Percentiles rank a stretch among this genome's conserved stretches.
phyloP scores from a whole-genome alignment of 768 basidiomycete species.

The Thelephora aurantiotincta region DNA sequence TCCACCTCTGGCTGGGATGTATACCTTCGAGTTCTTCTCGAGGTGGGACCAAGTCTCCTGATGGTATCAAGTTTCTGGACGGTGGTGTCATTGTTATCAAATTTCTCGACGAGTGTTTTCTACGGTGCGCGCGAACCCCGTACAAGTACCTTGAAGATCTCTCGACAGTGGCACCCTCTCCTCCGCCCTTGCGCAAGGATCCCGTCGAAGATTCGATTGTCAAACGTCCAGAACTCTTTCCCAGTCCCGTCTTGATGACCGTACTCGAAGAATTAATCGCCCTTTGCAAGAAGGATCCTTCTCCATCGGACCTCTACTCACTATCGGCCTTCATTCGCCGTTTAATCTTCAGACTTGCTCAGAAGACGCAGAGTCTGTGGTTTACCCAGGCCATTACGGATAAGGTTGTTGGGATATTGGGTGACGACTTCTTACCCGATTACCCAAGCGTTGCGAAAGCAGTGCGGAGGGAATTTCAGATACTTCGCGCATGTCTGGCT shows the following conservation, averaged over 20 bases:
- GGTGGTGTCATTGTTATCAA: conserved; percentile 41
- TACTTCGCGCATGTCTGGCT: conserved; percentile 24
- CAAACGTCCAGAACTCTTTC: conserved; percentile 20
- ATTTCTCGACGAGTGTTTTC: conserved; percentile 81
- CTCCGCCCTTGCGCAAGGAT: not conserved
- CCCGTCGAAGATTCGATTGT: conserved; percentile 2
- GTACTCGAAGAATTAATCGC: conserved; percentile 66
- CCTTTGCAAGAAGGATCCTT: conserved; percentile 42
- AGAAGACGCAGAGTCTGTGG: conserved; percentile 33
- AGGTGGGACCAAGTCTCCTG: conserved; percentile 24
- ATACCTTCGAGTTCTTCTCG: conserved; percentile 27
- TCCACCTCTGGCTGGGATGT: conserved; percentile 57
- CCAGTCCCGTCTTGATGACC: conserved; percentile 71
- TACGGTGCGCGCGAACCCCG: conserved; percentile 69
- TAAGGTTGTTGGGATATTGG: conserved; percentile 24
- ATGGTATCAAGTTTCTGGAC: conserved; percentile 36
- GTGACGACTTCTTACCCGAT: conserved; percentile 19
- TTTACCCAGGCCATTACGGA: conserved; percentile 20
- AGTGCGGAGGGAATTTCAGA: conserved; percentile 28
- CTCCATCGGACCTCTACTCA: conserved; percentile 48
- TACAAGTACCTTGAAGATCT: conserved; percentile 77
- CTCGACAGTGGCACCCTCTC: conserved; percentile 14
- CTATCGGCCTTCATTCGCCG: conserved; percentile 51
- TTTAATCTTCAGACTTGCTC: conserved; percentile 40
- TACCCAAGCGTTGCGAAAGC: conserved; percentile 23